Evolutionary conservation across 768 basidiomycete species (phyloP), one percentile per base, ranked within the genome.

Genomic region (Mycena haematopus): DNA sequence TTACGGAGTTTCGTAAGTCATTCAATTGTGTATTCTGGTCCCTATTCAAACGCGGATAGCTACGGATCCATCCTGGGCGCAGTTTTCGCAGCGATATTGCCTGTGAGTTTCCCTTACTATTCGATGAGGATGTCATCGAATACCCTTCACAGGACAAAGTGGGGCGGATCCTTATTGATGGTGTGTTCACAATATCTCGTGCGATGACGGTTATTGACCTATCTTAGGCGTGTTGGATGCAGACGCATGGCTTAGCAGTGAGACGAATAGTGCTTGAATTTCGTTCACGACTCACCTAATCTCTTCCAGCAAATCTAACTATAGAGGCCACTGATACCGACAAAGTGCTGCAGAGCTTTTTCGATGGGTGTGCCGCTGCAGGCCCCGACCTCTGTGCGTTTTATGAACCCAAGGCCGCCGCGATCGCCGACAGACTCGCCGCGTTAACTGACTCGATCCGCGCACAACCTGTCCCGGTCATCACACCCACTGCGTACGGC

Each of bases 81-180:
- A 3, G 73, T 74, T 1, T 78, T 76, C 60, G 76, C 77, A 5
- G 52, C 77, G 1, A 56, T 78, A 55, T 78, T 78, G 51, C 78
- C 78, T 0, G 77, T 74, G 65, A 49, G 68, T 54, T 24, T 40
- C 36, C 10, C 4, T 17, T n/a, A 10, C 14, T 25, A 25, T 21
- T 36, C 21, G 13, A 21, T 13, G 1, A 6, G 15, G 2, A 27
- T 15, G 21, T 7, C 21, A 52, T 24, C 35, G 5, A 35, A 52
- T 53, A 9, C 17, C 38, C 36, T 42, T 5, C 38, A 19, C 25
- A 72, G 74, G 73, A 77, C 59, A 71, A 75, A 33, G 68, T 78
- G 3, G 74, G 70, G 17, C 71, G 77, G 15, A 58, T 78, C 6
- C 52, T 77, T 21, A 67, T 77, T n/a, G 77, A 78, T 53, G 78